Evolutionary conservation across 225 moss, liverwort and hornwort species (phyloP), one percentile per base, ranked within the genome.

Genomic region (Physcomitrium patens): DNA sequence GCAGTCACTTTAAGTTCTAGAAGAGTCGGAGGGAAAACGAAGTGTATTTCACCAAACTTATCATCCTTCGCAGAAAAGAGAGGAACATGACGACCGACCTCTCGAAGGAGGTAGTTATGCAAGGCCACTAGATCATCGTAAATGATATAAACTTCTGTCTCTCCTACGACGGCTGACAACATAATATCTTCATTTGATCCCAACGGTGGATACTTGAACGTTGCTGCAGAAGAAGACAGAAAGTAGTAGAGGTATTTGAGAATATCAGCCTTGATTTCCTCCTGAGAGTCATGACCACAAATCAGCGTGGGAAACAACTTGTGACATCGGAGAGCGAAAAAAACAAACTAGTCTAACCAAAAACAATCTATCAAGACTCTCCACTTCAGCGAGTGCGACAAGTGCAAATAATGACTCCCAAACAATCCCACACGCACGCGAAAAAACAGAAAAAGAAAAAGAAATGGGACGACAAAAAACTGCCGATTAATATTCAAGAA

Each of bases 201-300:
- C 28, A 89, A 79, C 37, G 91, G 88, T 23, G 89, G 56, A 71
- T 71, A 84, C 63, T 79, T 83, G 71, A 89, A 76, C 23, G 80
- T 87, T 47, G 89, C 71, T 45, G 87, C 86, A 73, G 90, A 81
- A 61, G 79, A 83, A 67, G 88, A 89, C 58, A 93, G 77, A 77
- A 90, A 93, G 67, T 77, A 80, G 54, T 84, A 87, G 43, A 95
- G 88, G 27, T 86, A 78, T 74, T 78, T 76, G 68, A 93, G 90
- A 75, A 91, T 63, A 71, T 48, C 80, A 47, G 52, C 80, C 81
- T 84, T 93, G 70, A 74, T 79, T 53, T 81, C 91, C 93, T 95
- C 88, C 19, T 57, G 78, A 65, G 64, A 80, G 68, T 71, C 75
- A 79, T 45, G 63, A 18, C 44, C 65, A 20, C 45, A 72, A 78